Evolutionary conservation across 305 asterid species (phyloP).

Genomic region (Plantago coronopus): DNA sequence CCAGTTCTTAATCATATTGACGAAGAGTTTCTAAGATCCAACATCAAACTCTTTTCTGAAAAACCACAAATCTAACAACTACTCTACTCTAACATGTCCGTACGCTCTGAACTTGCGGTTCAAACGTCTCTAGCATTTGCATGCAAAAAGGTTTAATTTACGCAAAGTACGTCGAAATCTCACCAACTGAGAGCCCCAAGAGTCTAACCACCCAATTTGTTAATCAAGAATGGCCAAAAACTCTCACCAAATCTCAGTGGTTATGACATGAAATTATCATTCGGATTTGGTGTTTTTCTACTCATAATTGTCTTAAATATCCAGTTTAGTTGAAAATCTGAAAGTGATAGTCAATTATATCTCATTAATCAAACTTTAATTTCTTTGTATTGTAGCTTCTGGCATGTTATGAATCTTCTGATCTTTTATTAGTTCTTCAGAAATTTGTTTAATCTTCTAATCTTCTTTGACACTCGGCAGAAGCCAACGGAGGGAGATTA

Average conservation of each 20-base stretch:
- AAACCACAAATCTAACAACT: too few relatives aligned
- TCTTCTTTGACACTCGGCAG: slow-evolving; percentile 23
- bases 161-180: background rate
- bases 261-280: slow-evolving; percentile 23
- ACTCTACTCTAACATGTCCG: too few relatives aligned
- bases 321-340: slow-evolving; percentile 28
- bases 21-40: too few relatives aligned
- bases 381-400: slow-evolving; percentile 27
- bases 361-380: slow-evolving; percentile 3
- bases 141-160: too few relatives aligned
- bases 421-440: slow-evolving; percentile 2
- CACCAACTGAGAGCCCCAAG: too few relatives aligned
- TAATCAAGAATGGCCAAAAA: background rate
- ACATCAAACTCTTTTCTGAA: too few relatives aligned
- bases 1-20: too few relatives aligned
- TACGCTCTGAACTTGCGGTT: too few relatives aligned
- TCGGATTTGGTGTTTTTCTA: slow-evolving; percentile 29
- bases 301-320: slow-evolving; percentile 24
- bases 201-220: background rate
- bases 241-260: slow-evolving; percentile 22
- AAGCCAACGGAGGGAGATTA: background rate
- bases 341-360: slow-evolving; percentile 47
- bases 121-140: too few relatives aligned
- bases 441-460: slow-evolving; percentile 24
- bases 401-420: slow-evolving; percentile 24